Evolutionary conservation across 2,329 filamentous ascomycete species (phyloP), one percentile per base, ranked within the genome.

Genomic region (Arthroderma sp.): DNA sequence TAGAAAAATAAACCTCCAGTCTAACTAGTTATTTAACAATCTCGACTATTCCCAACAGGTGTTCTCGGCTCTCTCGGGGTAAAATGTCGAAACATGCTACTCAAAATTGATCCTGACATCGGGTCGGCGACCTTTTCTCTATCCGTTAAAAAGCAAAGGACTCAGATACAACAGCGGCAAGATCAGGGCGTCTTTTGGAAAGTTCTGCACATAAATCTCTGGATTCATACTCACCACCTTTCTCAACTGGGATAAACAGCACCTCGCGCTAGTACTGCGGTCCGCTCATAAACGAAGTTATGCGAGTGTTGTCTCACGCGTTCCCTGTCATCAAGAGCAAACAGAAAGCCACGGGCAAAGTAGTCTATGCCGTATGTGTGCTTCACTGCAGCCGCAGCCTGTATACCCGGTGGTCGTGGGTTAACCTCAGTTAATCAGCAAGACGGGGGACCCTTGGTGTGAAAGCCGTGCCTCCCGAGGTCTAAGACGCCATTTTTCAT

Each of bases 171-270:
- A 28, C 11, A 5, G 56, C 31, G 23, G 55, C 60, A 19, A 69
- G 57, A 35, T 67, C 65, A 2, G 67, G 67, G 6, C 62, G 61
- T 23, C 67, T 62, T 8, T 7, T 19, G 2, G 66, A 43, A 2
- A 69, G 47, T 19, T 68, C 67, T 2, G 58, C 63, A 55, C 66
- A 68, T 25, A 70, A 59, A 23, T 69, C 66, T 13, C 65, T 66
- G 1, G 66, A 68, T 43, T 67, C 65, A 44, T 66, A 70, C 15
- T 68, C 63, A 3, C 66, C 67, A 2, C 51, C 56, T 8, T 67
- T 65, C 8, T 67, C 65, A 9, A 63, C 66, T 25, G 63, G 61
- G 21, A 70, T 66, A 55, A 68, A 62, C 1, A 67, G 63, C 33
- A 68, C 63, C 41, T 47, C n/a, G 13, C 41, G 6, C 41, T 19